A percentile compares a stretch with the other conserved stretches of the same genome.
Conservation (phyloP, 2,329 filamentous ascomycete genomes). For the Fusarium guadeloupense region DNA sequence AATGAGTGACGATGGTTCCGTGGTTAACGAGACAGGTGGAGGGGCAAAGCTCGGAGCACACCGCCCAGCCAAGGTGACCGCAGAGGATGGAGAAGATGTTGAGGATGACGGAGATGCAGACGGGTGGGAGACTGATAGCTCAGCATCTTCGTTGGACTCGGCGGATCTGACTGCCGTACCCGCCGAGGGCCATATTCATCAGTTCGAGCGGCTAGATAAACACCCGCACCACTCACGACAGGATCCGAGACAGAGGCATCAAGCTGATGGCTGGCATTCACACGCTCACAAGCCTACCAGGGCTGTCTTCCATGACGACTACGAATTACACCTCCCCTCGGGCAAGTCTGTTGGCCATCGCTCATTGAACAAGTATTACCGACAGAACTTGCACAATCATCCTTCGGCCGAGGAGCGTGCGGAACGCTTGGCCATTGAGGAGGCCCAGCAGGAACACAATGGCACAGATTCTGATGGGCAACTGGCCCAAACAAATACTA, state of each 20-base stretch:
- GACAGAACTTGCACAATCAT: conserved; percentile 89
- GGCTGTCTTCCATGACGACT: conserved; percentile 89
- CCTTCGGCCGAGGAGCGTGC: conserved; percentile 80
- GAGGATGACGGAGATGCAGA: conserved; percentile 72
- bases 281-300: conserved; percentile 79
- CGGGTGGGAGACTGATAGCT: conserved; percentile 95
- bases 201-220: conserved; percentile 76
- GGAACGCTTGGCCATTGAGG: conserved; percentile 71
- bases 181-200: conserved; percentile 74
- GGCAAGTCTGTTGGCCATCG: conserved; percentile 91
- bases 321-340: conserved; percentile 90
- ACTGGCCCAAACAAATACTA: conserved; percentile 50
- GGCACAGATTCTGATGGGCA: conserved; percentile 49
- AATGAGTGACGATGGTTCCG: conserved; percentile 63
- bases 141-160: conserved; percentile 86
- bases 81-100: conserved; percentile 58
- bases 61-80: conserved; percentile 62
- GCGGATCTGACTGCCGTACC: conserved; percentile 83
- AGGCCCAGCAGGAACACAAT: conserved; percentile 32
- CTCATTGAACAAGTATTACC: conserved; percentile 86
- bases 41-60: conserved; percentile 77
- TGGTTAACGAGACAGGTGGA: conserved; percentile 54
- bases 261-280: conserved; percentile 81
- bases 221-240: conserved; percentile 79
- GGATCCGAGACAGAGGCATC: conserved; percentile 77